Evolutionary conservation across 495 filamentous ascomycete species (phyloP).

Genomic region (Penicillium robsamsonii): DNA sequence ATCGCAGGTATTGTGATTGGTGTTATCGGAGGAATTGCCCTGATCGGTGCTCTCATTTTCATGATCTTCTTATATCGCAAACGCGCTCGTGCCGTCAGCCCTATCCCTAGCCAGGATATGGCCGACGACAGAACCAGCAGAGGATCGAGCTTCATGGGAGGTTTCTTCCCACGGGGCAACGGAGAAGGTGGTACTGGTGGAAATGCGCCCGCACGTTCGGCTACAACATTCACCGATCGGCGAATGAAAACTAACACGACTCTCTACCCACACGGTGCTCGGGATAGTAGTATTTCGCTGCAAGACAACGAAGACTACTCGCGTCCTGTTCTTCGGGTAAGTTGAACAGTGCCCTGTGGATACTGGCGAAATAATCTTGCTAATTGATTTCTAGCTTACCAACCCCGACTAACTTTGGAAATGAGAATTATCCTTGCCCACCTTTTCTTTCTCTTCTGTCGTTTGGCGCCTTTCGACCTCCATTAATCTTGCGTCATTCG

Average conservation of each 20-base stretch:
- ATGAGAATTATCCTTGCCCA: constrained; percentile 8
- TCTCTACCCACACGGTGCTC: constrained; percentile 47
- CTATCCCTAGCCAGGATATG: constrained; percentile 36
- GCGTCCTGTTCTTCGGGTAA: constrained; percentile 54
- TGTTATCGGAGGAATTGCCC: constrained; percentile 43
- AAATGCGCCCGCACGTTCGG: constrained; percentile 21
- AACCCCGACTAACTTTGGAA: constrained; percentile 47
- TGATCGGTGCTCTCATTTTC: constrained; percentile 38
- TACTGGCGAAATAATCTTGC: constrained; percentile 3
- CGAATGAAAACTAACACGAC: constrained; percentile 45
- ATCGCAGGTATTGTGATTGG: constrained; percentile 53
- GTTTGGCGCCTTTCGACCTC: constrained; percentile 20
- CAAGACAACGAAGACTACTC: constrained; percentile 59
- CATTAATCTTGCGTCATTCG: constrained; percentile 36
- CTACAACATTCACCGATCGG: constrained; percentile 42
- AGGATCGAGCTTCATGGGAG: constrained; percentile 45
- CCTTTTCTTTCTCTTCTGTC: constrained; percentile 10
- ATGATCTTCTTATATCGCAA: constrained; percentile 46
- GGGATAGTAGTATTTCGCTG: constrained; percentile 51
- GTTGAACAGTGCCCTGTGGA: constrained; percentile 15
- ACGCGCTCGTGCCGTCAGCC: constrained; percentile 33
- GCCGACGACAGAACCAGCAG: constrained; percentile 44
- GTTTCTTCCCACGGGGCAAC: constrained; percentile 42
- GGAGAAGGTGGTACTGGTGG: constrained; percentile 34
- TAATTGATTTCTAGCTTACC: constrained; percentile 45